A percentile compares a stretch with the other conserved stretches of the same genome.
Conservation (phyloP, 768 basidiomycete genomes). For the Coprinopsis sp. region DNA sequence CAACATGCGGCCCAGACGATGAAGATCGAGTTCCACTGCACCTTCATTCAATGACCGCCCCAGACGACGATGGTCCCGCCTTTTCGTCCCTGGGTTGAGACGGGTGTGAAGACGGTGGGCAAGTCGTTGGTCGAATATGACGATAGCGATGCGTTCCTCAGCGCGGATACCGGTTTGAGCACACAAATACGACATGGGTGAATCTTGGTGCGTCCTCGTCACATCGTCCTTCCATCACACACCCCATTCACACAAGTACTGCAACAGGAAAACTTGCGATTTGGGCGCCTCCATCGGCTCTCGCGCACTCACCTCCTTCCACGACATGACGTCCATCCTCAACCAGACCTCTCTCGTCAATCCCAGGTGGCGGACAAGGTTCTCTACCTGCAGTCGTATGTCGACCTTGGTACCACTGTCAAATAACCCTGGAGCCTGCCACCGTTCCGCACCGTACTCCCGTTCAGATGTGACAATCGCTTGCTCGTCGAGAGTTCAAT, state of each 20-base stretch:
- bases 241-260: background rate
- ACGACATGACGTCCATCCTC: conserved; percentile 89
- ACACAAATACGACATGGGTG: conserved; percentile 87
- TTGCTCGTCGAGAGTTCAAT: no score
- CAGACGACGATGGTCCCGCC: conserved; percentile 90
- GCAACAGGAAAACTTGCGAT: conserved; percentile 62
- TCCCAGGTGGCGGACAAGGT: no score
- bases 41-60: conserved; percentile 88
- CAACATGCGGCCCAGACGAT: conserved; percentile 59
- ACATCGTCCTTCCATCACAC: conserved; percentile 1
- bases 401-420: no score
- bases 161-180: conserved; percentile 79
- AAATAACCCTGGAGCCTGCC: no score
- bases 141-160: conserved; percentile 91
- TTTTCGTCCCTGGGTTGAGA: conserved; percentile 93
- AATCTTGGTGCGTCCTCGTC: conserved; percentile 59
- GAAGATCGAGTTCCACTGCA: conserved; percentile 75
- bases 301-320: conserved; percentile 77
- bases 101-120: conserved; percentile 95
- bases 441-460: no score
- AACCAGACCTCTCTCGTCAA: conserved; percentile 68
- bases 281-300: conserved; percentile 70
- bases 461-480: no score
- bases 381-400: no score
- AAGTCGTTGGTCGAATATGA: conserved; percentile 64